These are phyloP conservation scores for Hysterangium stoloniferum DNA, from an alignment of 768 basidiomycete species.

Conservation along the genomic window DNA sequence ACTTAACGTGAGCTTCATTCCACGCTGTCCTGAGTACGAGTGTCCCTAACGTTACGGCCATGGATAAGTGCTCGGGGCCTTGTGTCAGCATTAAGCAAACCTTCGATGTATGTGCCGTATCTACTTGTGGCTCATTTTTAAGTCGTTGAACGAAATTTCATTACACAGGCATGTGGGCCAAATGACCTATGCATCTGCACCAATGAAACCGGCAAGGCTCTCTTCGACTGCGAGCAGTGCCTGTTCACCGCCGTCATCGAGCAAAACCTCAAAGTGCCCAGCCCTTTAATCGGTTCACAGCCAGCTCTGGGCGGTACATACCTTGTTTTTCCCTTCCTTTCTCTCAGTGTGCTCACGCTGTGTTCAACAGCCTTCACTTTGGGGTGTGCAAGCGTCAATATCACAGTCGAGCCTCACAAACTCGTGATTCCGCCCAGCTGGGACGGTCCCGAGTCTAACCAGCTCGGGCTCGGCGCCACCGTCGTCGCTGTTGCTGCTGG, in stretches of 20 bases:
- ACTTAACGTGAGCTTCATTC: background rate
- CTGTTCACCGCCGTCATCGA: constrained; percentile 50
- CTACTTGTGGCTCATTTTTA: too few relatives aligned
- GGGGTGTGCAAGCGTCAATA: constrained; percentile 35
- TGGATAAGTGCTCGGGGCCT: background rate
- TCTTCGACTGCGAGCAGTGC: constrained; percentile 59
- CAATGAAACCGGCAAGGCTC: constrained; percentile 29
- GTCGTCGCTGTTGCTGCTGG: constrained; percentile 38
- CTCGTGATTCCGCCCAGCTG: constrained; percentile 43
- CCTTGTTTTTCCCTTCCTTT: background rate
- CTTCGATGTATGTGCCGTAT: background rate
- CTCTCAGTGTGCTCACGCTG: constrained; percentile 10
- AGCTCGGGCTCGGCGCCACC: constrained; percentile 37
- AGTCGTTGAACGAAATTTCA: background rate
- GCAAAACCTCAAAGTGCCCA: constrained; percentile 39
- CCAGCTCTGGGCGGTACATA: constrained; percentile 47
- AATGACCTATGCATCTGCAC: constrained; percentile 50
- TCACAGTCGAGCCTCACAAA: constrained; percentile 28
- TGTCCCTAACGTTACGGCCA: background rate
- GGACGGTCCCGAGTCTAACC: constrained; percentile 50
- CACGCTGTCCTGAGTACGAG: background rate
- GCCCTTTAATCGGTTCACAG: constrained; percentile 52
- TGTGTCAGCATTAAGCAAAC: background rate
- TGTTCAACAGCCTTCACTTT: constrained; percentile 42
- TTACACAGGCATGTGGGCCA: constrained; percentile 34